These are phyloP conservation scores for Ophiocytium majus DNA, from an alignment of 352 stramenopile species.

Conservation along the genomic window DNA sequence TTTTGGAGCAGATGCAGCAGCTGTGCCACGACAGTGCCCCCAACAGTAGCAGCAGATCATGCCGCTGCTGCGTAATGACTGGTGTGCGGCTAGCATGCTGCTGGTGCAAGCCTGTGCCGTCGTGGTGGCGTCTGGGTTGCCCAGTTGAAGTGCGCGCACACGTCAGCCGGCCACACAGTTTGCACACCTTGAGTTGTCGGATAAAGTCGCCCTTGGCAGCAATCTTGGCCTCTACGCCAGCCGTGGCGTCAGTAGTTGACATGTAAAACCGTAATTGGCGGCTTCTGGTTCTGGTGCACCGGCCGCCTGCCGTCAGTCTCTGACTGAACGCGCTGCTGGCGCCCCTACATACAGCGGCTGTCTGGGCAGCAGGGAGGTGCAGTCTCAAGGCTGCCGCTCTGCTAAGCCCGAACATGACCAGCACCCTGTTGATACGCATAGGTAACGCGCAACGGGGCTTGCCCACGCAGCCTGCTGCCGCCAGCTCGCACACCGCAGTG, in stretches of 20 bases:
- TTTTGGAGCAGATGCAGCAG: background rate
- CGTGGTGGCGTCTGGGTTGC: too few species aligned
- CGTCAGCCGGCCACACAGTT: background rate
- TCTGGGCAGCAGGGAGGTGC: too few species aligned
- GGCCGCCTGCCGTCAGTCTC: too few species aligned
- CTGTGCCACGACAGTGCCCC: background rate
- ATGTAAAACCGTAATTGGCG: background rate
- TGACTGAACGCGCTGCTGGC: too few species aligned
- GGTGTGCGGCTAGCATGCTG: background rate
- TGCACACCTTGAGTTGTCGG: background rate
- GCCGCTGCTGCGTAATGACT: background rate
- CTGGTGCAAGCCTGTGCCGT: background rate
- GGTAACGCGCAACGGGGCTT: background rate
- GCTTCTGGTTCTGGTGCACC: too few species aligned
- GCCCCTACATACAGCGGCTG: too few species aligned
- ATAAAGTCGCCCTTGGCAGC: constrained; percentile 9
- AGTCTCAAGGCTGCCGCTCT: background rate
- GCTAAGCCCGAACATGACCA: constrained; percentile 13
- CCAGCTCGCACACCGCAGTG: too few species aligned
- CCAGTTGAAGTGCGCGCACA: background rate
- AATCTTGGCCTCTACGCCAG: background rate
- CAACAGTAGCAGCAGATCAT: background rate
- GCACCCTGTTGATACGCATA: background rate
- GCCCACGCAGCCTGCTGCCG: too few species aligned
- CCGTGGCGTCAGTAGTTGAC: background rate